Evolutionary conservation across 192 early-diverging fungal species (phyloP).

Genomic region (Tieghemiomyces parasiticus): DNA sequence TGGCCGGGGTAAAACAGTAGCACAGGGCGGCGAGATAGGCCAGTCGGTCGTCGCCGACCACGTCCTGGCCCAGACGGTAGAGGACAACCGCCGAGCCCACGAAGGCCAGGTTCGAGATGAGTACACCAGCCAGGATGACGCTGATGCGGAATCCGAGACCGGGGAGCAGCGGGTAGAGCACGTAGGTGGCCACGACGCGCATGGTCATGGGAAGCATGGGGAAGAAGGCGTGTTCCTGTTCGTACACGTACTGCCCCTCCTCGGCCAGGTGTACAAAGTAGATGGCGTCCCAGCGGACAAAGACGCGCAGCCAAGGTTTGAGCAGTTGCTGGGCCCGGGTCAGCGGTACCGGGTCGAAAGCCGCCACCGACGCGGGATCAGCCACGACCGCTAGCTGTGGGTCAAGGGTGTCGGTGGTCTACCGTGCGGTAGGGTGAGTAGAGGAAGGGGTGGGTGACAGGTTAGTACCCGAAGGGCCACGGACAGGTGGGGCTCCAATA

Average conservation of each 20-base stretch:
- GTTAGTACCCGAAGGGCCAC: too few species aligned
- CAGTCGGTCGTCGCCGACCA: conserved; percentile 31
- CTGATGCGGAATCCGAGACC: conserved; percentile 23
- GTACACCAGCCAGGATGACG: conserved; percentile 40
- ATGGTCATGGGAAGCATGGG: conserved; percentile 58
- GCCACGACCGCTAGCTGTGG: too few species aligned
- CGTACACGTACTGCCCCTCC: conserved; percentile 56
- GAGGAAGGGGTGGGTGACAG: too few species aligned
- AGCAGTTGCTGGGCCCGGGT: too few species aligned
- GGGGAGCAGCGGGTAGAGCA: conserved; percentile 31
- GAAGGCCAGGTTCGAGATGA: conserved; percentile 66
- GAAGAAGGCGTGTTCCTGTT: conserved; percentile 84
- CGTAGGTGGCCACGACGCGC: conserved; percentile 33
- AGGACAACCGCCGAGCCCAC: conserved; percentile 51
- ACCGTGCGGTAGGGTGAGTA: too few species aligned
- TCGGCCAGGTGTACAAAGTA: conserved; percentile 72
- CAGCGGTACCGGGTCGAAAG: too few species aligned
- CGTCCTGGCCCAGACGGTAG: conserved; percentile 39
- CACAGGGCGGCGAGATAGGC: conserved; percentile 50
- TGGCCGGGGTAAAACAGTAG: conserved; percentile 60
- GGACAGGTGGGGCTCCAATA: too few species aligned
- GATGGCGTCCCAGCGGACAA: conserved; percentile 80
- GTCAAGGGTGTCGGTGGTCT: too few species aligned
- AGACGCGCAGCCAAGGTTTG: conserved; percentile 27
- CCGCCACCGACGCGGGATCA: too few species aligned